phyloP scores from a whole-genome alignment of 2,329 filamentous ascomycete genomes.

The Cordyceps farinosa region DNA sequence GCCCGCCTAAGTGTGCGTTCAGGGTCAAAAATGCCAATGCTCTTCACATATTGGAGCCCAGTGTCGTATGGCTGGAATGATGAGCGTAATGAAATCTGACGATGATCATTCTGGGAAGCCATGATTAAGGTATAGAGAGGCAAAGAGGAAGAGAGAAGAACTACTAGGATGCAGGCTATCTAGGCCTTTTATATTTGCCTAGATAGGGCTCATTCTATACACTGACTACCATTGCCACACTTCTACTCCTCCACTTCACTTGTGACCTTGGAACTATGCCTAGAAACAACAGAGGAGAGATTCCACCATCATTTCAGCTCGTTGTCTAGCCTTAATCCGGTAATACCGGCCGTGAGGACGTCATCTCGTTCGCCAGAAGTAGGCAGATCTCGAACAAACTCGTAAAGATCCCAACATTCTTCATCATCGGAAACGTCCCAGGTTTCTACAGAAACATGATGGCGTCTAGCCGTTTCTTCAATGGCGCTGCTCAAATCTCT shows the following conservation, averaged over 20 bases:
- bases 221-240: neutral
- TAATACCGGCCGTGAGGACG: too few relatives aligned
- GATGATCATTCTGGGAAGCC: neutral
- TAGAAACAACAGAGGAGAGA: neutral
- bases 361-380: neutral
- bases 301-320: neutral
- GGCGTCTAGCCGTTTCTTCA: neutral
- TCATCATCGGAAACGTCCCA: neutral
- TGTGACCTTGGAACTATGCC: neutral
- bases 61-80: neutral
- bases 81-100: neutral
- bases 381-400: neutral
- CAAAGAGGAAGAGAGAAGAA: neutral
- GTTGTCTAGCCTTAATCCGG: neutral
- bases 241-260: neutral
- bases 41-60: neutral
- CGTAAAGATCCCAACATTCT: neutral
- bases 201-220: neutral
- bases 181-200: neutral
- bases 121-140: neutral
- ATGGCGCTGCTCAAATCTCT: too few relatives aligned
- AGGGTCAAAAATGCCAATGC: neutral
- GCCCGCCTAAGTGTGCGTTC: too few relatives aligned
- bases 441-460: neutral
- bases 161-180: neutral